These are phyloP conservation scores for Austroboletus novae-zelandiae DNA, from an alignment of 1,284 basidiomycete species.

Conservation along the genomic window DNA sequence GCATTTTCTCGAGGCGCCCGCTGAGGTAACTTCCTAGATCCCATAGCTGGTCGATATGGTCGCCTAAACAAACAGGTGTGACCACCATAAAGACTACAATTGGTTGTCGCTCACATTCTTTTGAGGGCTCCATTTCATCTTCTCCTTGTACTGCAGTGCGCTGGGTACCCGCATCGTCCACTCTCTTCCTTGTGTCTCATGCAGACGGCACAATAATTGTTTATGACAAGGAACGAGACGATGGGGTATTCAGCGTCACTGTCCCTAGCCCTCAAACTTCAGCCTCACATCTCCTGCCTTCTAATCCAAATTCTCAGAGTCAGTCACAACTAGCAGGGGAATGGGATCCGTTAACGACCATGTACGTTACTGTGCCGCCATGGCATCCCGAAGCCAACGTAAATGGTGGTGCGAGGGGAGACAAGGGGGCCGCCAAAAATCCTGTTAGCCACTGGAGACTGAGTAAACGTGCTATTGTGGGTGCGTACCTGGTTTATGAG, in stretches of 20 bases:
- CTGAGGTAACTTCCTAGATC: conserved; percentile 48
- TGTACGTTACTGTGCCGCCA: conserved; percentile 78
- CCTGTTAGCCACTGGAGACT: conserved; percentile 85
- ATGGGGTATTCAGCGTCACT: conserved; percentile 67
- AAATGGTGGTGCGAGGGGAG: conserved; percentile 38
- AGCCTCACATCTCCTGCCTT: conserved; percentile 9
- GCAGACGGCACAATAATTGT: conserved; percentile 86
- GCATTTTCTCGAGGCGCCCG: background rate
- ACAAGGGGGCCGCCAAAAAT: conserved; percentile 74
- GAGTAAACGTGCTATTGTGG: conserved; percentile 67
- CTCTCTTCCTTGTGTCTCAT: conserved; percentile 89
- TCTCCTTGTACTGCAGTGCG: conserved; percentile 57
- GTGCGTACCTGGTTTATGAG: conserved; percentile 42
- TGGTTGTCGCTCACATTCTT: conserved; percentile 8
- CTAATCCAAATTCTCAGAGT: conserved; percentile 11
- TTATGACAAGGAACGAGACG: conserved; percentile 88
- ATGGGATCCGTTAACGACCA: conserved; percentile 74
- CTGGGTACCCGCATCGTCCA: conserved; percentile 86
- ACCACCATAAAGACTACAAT: conserved; percentile 5
- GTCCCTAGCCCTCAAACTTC: conserved; percentile 41
- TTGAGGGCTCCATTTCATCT: conserved; percentile 23
- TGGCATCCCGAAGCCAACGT: conserved; percentile 67
- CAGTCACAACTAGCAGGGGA: conserved; percentile 28
- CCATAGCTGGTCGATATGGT: conserved; percentile 80
- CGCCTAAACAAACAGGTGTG: conserved; percentile 88